Evolutionary conservation across 1,284 basidiomycete genomes (phyloP).

Genomic region (Ceratobasidium sp.): DNA sequence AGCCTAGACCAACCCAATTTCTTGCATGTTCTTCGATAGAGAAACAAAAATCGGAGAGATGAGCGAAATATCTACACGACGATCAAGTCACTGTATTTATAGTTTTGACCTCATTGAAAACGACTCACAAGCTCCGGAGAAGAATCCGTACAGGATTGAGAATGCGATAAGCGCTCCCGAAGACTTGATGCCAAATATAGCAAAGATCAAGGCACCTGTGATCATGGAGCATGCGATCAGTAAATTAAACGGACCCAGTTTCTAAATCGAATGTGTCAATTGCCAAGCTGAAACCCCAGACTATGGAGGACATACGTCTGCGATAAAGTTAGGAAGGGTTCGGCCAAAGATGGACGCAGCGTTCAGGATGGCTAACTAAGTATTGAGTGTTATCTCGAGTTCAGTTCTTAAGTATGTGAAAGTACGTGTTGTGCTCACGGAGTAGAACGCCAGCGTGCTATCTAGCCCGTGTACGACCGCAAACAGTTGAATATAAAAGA

Average conservation of each 20-base stretch:
- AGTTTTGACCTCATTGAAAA: neutral
- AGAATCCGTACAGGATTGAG: slow-evolving; percentile 38
- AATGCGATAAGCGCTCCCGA: slow-evolving; percentile 34
- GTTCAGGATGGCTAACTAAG: slow-evolving; percentile 20
- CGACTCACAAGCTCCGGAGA: slow-evolving; percentile 40
- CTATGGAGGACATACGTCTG: slow-evolving; percentile 12
- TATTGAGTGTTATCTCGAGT: neutral
- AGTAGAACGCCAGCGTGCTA: slow-evolving; percentile 25
- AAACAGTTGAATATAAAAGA: slow-evolving; percentile 40
- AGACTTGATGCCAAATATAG: slow-evolving; percentile 44
- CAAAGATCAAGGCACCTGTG: slow-evolving; percentile 44
- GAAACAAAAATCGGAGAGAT: slow-evolving; percentile 33
- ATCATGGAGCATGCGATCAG: slow-evolving; percentile 31
- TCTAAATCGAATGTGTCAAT: neutral
- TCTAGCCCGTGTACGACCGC: slow-evolving; percentile 32
- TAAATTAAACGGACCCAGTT: slow-evolving; percentile 44
- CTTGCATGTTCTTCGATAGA: slow-evolving; percentile 17
- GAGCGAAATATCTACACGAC: slow-evolving; percentile 14
- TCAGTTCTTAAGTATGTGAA: neutral
- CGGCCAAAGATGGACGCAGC: slow-evolving; percentile 35
- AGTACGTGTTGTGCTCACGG: neutral
- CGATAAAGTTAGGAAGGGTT: slow-evolving; percentile 36
- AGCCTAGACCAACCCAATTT: slow-evolving; percentile 30
- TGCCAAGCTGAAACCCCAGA: neutral
- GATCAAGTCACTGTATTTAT: neutral